A percentile compares a stretch with the other conserved stretches of the same genome.
These are phyloP conservation scores for Limnanthes douglasii DNA, from an alignment of 345 rosid species.

Conservation along the genomic window DNA sequence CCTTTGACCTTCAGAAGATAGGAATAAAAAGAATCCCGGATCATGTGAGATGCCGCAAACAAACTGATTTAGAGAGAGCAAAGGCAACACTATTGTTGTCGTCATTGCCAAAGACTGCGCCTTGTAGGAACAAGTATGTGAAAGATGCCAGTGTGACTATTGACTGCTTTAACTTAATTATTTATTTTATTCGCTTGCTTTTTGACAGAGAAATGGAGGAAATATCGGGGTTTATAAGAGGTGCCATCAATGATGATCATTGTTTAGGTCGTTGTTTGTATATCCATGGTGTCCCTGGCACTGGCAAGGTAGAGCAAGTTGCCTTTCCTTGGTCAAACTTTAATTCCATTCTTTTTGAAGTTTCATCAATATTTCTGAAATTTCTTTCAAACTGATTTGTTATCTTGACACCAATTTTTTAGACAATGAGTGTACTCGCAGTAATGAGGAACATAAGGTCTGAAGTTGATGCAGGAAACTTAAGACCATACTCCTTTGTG, in stretches of 20 bases:
- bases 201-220: conserved; percentile 72
- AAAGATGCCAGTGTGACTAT: no score
- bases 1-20: conserved; percentile 76
- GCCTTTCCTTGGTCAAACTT: conserved; percentile 1
- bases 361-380: not conserved
- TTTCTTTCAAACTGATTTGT: conserved; percentile 4
- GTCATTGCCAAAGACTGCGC: conserved; percentile 67
- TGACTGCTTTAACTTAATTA: no score
- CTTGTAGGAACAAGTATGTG: conserved; percentile 72
- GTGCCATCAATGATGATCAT: conserved; percentile 77
- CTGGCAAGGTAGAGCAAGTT: conserved; percentile 82
- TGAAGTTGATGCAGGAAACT: conserved; percentile 68
- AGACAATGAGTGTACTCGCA: conserved; percentile 79
- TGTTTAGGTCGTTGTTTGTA: conserved; percentile 91
- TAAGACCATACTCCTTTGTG: conserved; percentile 73
- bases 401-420: conserved; percentile 11
- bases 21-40: conserved; percentile 79
- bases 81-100: conserved; percentile 74
- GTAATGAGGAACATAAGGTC: conserved; percentile 74
- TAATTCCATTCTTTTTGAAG: not conserved
- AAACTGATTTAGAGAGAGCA: conserved; percentile 79
- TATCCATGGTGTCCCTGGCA: conserved; percentile 96
- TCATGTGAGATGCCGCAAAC: conserved; percentile 76
- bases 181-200: no score
- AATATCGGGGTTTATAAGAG: conserved; percentile 60